Base-by-base conservation (phyloP, 2,329 filamentous ascomycete genomes). In the Hypoxylon sp. region DNA sequence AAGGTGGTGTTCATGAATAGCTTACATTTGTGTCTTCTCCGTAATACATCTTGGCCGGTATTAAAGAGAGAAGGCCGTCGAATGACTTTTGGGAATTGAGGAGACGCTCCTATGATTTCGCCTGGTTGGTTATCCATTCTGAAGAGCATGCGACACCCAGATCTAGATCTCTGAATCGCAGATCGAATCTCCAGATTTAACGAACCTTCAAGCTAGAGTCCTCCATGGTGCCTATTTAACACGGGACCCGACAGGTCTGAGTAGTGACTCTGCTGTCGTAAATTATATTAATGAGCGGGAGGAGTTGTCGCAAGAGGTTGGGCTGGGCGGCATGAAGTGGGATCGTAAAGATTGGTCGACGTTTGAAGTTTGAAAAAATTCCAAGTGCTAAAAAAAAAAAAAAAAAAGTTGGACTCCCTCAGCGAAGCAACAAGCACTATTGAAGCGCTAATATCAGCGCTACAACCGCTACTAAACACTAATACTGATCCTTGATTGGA, bases 11-110 rank as follows among this genome's bases (percentile, higher is more conserved):
- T n/a, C n/a, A n/a, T n/a, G n/a, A 52, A 36, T 27, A 42, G 85
- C 88, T 65, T 87, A 93, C 90, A 72, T 81, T 91, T 57, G 82
- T 88, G 69, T 96, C 91, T 70, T 92, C 86, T 47, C 87, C 90
- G 65, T 95, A 96, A 74, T 96, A 96, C 64, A 91, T 85, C 73
- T 94, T 92, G 55, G 91, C 90, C 29, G 92, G 91, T 51, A 95
- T 96, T 58, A 96, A 78, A 50, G 90, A 93, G 70, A 96, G 78
- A 41, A 96, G 78, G 34, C 90, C 90, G 73, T 95, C 88, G 67
- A 96, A 96, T 60, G 90, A 88, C 73, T 90, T 83, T 59, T 89
- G 75, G 61, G 82, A 78, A 58, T 75, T 76, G 69, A 78, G 79
- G 63, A 84, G 72, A 60, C 80, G 80, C 66, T 82, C 79, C 81